Percentiles rank a stretch among this genome's conserved stretches.
Conservation (phyloP, 2,329 filamentous ascomycete species). For the Trichoderma gracile region DNA sequence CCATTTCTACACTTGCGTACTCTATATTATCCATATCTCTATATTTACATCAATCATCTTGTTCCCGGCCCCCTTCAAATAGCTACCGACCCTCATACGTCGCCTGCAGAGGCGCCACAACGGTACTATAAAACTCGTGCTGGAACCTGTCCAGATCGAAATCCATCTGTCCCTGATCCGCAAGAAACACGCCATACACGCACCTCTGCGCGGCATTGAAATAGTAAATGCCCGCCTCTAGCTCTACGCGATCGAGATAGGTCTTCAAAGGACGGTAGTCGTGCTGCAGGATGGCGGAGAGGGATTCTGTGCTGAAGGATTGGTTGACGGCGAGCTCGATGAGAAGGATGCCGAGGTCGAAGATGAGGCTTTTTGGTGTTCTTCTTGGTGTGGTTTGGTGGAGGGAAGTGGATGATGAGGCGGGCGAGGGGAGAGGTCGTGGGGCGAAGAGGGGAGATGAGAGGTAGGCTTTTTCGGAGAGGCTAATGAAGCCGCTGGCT, state of each 20-base stretch:
- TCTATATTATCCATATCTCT: too few relatives aligned
- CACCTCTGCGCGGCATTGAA: conserved; percentile 20
- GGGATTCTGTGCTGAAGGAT: conserved; percentile 7
- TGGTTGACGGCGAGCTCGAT: conserved; percentile 21
- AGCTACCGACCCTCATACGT: conserved; percentile 10
- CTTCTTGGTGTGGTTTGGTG: neutral
- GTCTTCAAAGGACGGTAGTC: conserved; percentile 7
- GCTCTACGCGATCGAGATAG: conserved; percentile 7
- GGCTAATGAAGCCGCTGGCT: conserved; percentile 14
- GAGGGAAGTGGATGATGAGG: conserved; percentile 1
- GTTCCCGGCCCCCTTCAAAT: too few relatives aligned
- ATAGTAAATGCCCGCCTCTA: conserved; percentile 20
- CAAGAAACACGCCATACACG: conserved; percentile 14
- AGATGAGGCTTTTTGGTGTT: conserved; percentile 15
- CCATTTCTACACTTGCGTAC: too few relatives aligned
- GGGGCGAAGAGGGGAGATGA: neutral
- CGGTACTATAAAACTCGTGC: conserved; percentile 20
- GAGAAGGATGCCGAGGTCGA: conserved; percentile 21
- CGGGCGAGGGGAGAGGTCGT: neutral
- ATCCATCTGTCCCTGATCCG: conserved; percentile 17
- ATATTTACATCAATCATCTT: too few relatives aligned
- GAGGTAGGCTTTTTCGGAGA: conserved; percentile 19
- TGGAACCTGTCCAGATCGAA: conserved; percentile 19
- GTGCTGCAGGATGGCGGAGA: conserved; percentile 11
- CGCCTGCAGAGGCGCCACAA: conserved; percentile 18